phyloP scores from a whole-genome alignment of 2,329 filamentous ascomycete species.

The Cladophialophora immunda region DNA sequence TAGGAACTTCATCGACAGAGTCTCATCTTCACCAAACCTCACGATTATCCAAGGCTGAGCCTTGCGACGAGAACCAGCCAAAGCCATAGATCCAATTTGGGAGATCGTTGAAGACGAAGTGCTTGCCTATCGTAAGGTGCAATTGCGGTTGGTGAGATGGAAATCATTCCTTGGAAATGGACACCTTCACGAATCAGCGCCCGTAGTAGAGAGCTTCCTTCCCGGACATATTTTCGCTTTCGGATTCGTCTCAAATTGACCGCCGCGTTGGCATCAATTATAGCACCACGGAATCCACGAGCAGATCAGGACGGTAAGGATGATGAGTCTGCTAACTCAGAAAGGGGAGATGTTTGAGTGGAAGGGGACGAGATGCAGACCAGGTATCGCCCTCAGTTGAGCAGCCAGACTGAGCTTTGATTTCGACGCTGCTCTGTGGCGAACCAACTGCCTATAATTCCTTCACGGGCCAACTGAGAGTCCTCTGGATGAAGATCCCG shows the following conservation, averaged over 20 bases:
- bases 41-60: not conserved
- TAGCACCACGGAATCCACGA: too few relatives aligned
- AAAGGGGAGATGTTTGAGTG: too few relatives aligned
- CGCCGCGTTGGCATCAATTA: too few relatives aligned
- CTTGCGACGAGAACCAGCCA: not conserved
- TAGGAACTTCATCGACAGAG: not conserved
- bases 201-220: not conserved
- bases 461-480: not conserved
- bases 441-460: not conserved
- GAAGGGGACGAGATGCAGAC: too few relatives aligned
- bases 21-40: not conserved
- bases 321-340: too few relatives aligned
- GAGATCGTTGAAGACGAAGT: too few relatives aligned
- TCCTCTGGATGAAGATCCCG: not conserved
- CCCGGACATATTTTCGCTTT: not conserved
- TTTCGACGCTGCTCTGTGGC: not conserved
- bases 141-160: too few relatives aligned
- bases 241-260: not conserved
- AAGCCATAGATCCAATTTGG: too few relatives aligned
- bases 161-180: not conserved
- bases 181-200: not conserved
- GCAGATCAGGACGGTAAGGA: too few relatives aligned
- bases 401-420: not conserved
- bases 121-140: too few relatives aligned
- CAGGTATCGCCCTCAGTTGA: too few relatives aligned